Percentiles rank a stretch among this genome's conserved stretches.
Evolutionary conservation across 139 green algal genomes (phyloP).

Genomic region (Haematococcus sp.): DNA sequence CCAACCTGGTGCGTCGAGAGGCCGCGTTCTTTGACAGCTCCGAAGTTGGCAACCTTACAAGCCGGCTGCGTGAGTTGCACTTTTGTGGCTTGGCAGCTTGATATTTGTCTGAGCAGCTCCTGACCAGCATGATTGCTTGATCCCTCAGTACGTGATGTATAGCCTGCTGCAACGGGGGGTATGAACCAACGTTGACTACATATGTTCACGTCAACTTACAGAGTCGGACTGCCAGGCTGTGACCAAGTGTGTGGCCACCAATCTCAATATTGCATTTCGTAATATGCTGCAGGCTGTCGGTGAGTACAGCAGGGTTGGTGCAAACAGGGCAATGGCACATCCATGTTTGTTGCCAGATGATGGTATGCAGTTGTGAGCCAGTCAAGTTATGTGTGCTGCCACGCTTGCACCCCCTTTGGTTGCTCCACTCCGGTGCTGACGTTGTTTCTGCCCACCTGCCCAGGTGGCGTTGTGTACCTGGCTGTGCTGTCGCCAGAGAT

Average conservation of each 20-base stretch:
- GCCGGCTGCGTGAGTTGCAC: conserved; percentile 35
- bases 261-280: conserved; percentile 80
- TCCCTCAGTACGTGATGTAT: too few relatives aligned
- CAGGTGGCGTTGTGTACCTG: conserved; percentile 73
- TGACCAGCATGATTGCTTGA: too few relatives aligned
- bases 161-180: too few relatives aligned
- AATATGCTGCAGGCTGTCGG: conserved; percentile 76
- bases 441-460: too few relatives aligned
- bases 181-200: too few relatives aligned
- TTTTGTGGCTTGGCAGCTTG: background rate
- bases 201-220: background rate
- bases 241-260: conserved; percentile 65
- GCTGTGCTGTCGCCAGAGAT: conserved; percentile 58
- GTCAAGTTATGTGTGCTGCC: too few relatives aligned
- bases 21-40: conserved; percentile 48
- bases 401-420: too few relatives aligned
- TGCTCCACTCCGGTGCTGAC: too few relatives aligned
- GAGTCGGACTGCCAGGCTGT: conserved; percentile 70
- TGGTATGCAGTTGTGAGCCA: too few relatives aligned
- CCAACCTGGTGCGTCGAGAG: conserved; percentile 39
- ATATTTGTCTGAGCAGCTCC: too few relatives aligned
- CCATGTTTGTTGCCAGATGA: too few relatives aligned
- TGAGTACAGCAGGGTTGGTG: conserved; percentile 31
- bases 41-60: conserved; percentile 61
- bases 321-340: too few relatives aligned